Base-by-base conservation (phyloP, 305 asterid genomes). In the Fraxinus floribunda region DNA sequence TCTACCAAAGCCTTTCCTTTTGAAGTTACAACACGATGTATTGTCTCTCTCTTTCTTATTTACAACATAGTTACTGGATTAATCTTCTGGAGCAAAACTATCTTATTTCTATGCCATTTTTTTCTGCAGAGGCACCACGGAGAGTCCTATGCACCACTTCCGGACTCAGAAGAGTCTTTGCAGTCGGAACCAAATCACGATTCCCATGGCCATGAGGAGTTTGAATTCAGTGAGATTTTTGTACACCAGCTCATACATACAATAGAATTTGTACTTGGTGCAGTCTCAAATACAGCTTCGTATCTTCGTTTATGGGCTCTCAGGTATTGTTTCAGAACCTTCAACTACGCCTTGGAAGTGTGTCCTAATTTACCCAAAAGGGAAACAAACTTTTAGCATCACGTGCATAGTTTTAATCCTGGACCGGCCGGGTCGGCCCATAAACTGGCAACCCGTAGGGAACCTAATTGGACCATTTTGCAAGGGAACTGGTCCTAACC, bases 291-390 rank as follows among this genome's bases (percentile, higher is more conserved):
- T 85, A 93, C 98, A 35, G 98, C 98, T 86, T 95, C 98, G 13
- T 95, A 95, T 90, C 98, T 95, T 85, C 98, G 98, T 81, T 85
- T 95, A 83, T 95, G 98, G 98, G 98, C 98, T 73, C 98, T 95
- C 87, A 95, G 98, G 98, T 95, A 87, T 81, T 68, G 66, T 84
- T 78, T 77, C 46, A 80, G 79, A 36, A 57, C 38, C 75, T 83
- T 77, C 60, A 73, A 60, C 70, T 76, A 35, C 1, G 76, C 83
- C 78, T 57, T 49, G 26, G 22, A 55, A 29, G 68, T 18, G 39
- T 71, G 75, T 36, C 77, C 75, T 68, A 71, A 75, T 74, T 55
- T 24, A n/a, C 77, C 32, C 36, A 16, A 71, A 16, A 32, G 35
- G 15, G 44, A 34, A 55, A 57, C 26, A 6, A 18, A 57, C 68